Evolutionary conservation across 768 basidiomycete species (phyloP).

Genomic region (Psilocybe sp.): DNA sequence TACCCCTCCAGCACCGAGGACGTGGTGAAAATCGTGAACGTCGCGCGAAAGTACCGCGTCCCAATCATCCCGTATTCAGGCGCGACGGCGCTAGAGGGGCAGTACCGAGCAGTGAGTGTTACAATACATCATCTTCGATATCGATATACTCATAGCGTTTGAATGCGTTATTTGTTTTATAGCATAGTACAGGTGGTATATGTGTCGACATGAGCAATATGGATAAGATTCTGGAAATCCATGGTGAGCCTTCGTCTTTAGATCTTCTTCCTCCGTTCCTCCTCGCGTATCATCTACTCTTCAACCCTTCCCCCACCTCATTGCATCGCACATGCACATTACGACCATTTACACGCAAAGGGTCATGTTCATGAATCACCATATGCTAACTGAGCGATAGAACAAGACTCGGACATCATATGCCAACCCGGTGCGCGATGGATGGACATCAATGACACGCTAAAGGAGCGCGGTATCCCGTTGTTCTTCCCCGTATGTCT

Average conservation of each 20-base stretch:
- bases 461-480: conserved; percentile 70
- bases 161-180: neutral
- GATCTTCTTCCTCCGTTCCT: neutral
- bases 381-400: conserved; percentile 29
- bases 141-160: neutral
- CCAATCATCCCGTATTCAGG: conserved; percentile 80
- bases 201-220: conserved; percentile 78
- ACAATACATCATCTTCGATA: neutral
- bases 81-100: conserved; percentile 81
- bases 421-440: conserved; percentile 73
- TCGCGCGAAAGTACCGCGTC: conserved; percentile 71
- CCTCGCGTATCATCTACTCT: no score
- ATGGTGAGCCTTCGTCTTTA: conserved; percentile 40
- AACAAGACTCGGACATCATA: conserved; percentile 68
- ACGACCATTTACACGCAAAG: no score
- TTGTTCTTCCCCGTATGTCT: conserved; percentile 76
- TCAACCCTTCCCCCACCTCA: no score
- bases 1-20: conserved; percentile 74
- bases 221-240: conserved; percentile 74
- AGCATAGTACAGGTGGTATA: conserved; percentile 59
- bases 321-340: no score
- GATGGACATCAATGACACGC: conserved; percentile 67
- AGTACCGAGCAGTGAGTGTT: conserved; percentile 57
- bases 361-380: no score
- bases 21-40: conserved; percentile 73